Base-by-base conservation (phyloP, 139 green algal genomes). In the Chlamydomonas sphaeroides region DNA sequence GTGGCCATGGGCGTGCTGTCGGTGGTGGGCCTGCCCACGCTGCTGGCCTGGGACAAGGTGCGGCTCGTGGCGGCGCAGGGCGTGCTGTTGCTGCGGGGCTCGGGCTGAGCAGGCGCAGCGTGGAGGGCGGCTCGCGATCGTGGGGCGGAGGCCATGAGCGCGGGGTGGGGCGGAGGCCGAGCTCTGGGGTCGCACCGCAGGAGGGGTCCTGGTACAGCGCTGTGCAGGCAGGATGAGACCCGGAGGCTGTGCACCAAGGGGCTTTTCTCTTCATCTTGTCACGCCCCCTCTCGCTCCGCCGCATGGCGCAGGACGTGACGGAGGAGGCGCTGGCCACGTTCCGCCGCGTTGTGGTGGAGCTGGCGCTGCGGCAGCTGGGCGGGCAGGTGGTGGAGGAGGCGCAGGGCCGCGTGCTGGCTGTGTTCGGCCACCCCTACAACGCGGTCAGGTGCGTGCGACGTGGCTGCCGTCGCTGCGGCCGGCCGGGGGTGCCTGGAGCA, bases 11-110 rank as follows among this genome's bases (percentile, higher is more conserved):
- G 18, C 28, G 59, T 26, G 17, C 23, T 80, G 59, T 0, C 20
- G 59, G 74, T 80, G 74, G 74, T 61, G 74, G 74, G 74, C 35
- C 41, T 80, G 39, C 59, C 39, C 41, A 80, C 74, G 3, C 74
- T 80, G 33, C n/a, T 71, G 74, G 74, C 74, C 4, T 80, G 74
- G 74, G 39, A 80, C 74, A 62, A 62, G 74, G 74, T 80, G 23
- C n/a, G 68, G n/a, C n/a, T n/a, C n/a, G n/a, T n/a, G n/a, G n/a
- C n/a, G n/a, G n/a, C n/a, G n/a, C n/a, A n/a, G n/a, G n/a, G n/a
- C n/a, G n/a, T n/a, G n/a, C n/a, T n/a, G n/a, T n/a, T n/a, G n/a
- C n/a, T n/a, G n/a, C n/a, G n/a, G n/a, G n/a, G n/a, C n/a, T n/a
- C n/a, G n/a, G n/a, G n/a, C n/a, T n/a, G n/a, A n/a, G n/a, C n/a